Conservation (phyloP, 371 early-diverging fungal genomes). For the Dinochytrium kinnereticum region DNA sequence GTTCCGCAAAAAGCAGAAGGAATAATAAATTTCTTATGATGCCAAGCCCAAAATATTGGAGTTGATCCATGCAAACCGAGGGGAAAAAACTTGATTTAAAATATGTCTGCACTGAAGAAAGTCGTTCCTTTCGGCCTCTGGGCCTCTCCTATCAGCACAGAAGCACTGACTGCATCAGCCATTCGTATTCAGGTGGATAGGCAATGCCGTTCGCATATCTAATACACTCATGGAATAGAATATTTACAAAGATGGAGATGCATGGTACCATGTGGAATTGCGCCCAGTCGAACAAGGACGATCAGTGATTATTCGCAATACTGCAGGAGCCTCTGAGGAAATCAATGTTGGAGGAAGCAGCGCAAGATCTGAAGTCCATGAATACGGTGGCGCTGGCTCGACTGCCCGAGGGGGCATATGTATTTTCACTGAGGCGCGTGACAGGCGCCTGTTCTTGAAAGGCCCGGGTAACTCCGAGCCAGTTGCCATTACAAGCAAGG, state of each 20-base stretch:
- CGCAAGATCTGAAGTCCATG: not conserved
- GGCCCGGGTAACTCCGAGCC: not conserved
- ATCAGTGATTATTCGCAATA: constrained; percentile 7
- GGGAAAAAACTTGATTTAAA: too few relatives aligned
- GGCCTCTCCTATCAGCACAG: constrained; percentile 26
- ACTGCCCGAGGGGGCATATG: not conserved
- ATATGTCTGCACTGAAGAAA: not conserved
- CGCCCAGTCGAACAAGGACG: constrained; percentile 28
- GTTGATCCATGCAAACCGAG: too few relatives aligned
- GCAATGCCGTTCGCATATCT: too few relatives aligned
- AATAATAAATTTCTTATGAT: too few relatives aligned
- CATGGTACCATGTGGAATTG: constrained; percentile 20
- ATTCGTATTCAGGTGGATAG: constrained; percentile 19
- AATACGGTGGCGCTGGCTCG: not conserved
- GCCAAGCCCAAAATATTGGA: too few relatives aligned
- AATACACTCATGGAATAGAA: too few relatives aligned
- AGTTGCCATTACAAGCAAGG: not conserved
- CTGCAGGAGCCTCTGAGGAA: not conserved
- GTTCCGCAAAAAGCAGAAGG: not conserved
- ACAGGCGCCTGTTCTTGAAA: not conserved
- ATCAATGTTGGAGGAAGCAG: not conserved
- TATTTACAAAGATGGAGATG: constrained; percentile 1
- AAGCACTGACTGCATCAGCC: constrained; percentile 18
- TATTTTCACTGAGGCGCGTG: not conserved
- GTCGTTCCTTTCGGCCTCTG: constrained; percentile 18